Evolutionary conservation across 2,329 filamentous ascomycete genomes (phyloP).

Genomic region (Aspergillus udagawae): DNA sequence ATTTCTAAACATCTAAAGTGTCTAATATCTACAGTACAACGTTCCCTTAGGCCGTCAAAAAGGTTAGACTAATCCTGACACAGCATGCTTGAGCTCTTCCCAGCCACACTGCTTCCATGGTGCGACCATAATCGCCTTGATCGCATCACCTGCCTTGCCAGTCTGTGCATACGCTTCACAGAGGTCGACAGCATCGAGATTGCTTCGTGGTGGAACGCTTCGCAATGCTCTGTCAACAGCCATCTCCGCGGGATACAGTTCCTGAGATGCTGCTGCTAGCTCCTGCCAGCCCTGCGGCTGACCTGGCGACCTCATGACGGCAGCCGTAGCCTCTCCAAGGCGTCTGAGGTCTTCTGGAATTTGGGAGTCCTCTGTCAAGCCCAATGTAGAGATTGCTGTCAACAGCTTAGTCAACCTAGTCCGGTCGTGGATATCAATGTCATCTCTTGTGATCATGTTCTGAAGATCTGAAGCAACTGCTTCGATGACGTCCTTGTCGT

Average conservation of each 20-base stretch:
- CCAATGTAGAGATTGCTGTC: slow-evolving; percentile 64
- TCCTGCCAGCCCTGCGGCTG: slow-evolving; percentile 78
- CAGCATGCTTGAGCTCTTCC: slow-evolving; percentile 43
- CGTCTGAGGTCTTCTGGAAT: slow-evolving; percentile 47
- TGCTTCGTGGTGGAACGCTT: slow-evolving; percentile 68
- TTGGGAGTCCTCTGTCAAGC: slow-evolving; percentile 42
- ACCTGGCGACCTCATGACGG: slow-evolving; percentile 76
- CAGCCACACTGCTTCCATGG: slow-evolving; percentile 72
- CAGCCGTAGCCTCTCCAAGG: slow-evolving; percentile 64
- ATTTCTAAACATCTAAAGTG: neutral
- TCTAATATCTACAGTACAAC: neutral
- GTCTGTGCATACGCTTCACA: slow-evolving; percentile 71
- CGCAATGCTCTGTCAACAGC: slow-evolving; percentile 73
- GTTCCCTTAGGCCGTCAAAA: neutral
- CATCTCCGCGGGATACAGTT: slow-evolving; percentile 64
- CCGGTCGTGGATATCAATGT: slow-evolving; percentile 60
- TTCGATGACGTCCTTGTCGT: slow-evolving; percentile 72
- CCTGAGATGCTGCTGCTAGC: slow-evolving; percentile 59
- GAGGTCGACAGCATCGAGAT: slow-evolving; percentile 65
- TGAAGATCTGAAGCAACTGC: slow-evolving; percentile 77
- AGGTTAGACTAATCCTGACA: slow-evolving; percentile 21
- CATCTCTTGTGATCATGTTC: slow-evolving; percentile 63
- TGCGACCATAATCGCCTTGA: slow-evolving; percentile 72
- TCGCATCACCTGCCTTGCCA: slow-evolving; percentile 66
- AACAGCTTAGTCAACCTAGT: slow-evolving; percentile 70